Conservation (phyloP, 2,329 filamentous ascomycete species). For the Nigrospora sphaerica region DNA sequence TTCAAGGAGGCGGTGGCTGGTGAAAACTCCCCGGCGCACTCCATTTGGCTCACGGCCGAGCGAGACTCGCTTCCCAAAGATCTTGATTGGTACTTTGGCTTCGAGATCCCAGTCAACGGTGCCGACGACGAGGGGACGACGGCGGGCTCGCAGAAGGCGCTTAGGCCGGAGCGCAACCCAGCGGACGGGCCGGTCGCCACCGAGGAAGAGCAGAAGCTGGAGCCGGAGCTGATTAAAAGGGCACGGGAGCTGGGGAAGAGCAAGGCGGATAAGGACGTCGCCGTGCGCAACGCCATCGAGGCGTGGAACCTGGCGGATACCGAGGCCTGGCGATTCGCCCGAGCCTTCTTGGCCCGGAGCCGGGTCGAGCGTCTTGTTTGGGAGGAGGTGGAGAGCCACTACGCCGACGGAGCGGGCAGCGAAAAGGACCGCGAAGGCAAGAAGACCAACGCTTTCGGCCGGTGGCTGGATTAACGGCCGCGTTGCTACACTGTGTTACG, state of each 20-base stretch:
- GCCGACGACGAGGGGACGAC: slow-evolving; percentile 47
- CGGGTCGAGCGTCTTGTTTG: slow-evolving; percentile 58
- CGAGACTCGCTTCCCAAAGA: slow-evolving; percentile 52
- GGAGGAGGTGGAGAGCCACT: slow-evolving; percentile 63
- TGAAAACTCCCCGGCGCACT: slow-evolving; percentile 53
- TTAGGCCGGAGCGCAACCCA: slow-evolving; percentile 39
- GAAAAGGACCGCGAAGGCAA: slow-evolving; percentile 29
- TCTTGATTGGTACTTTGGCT: slow-evolving; percentile 86
- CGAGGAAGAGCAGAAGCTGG: slow-evolving; percentile 44
- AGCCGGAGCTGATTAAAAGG: slow-evolving; percentile 47
- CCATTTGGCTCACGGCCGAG: slow-evolving; percentile 77
- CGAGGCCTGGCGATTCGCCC: slow-evolving; percentile 69
- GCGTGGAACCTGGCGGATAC: slow-evolving; percentile 66
- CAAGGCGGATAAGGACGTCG: slow-evolving; percentile 34
- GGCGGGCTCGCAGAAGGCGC: slow-evolving; percentile 49
- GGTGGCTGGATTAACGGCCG: neutral
- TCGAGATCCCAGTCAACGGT: slow-evolving; percentile 59
- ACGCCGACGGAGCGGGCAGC: slow-evolving; percentile 52
- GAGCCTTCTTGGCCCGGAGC: slow-evolving; percentile 58
- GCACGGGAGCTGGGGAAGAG: slow-evolving; percentile 40
- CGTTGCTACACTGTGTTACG: no score
- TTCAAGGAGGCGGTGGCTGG: slow-evolving; percentile 80
- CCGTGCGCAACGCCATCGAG: slow-evolving; percentile 49
- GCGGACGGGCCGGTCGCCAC: slow-evolving; percentile 42
- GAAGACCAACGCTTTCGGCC: neutral